These are phyloP conservation scores for Phytophthora quininea DNA, from an alignment of 352 stramenopile species.

Conservation along the genomic window DNA sequence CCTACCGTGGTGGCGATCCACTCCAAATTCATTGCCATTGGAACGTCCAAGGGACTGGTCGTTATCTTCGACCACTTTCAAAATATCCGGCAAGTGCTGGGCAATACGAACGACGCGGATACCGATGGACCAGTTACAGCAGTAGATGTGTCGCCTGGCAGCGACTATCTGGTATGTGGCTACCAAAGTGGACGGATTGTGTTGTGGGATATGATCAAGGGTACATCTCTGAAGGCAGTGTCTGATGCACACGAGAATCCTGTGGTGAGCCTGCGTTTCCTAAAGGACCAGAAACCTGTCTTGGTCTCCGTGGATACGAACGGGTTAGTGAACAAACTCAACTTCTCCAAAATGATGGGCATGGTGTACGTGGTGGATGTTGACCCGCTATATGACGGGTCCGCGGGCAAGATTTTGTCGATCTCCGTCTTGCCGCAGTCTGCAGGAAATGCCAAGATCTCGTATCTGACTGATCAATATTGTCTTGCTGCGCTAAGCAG, in stretches of 20 bases:
- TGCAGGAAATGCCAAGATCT: slow-evolving; percentile 85
- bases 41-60: slow-evolving; percentile 93
- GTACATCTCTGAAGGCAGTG: slow-evolving; percentile 90
- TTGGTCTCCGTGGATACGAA: slow-evolving; percentile 86
- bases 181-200: slow-evolving; percentile 94
- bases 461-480: slow-evolving; percentile 86
- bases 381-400: slow-evolving; percentile 95
- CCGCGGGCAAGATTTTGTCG: slow-evolving; percentile 87
- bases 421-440: slow-evolving; percentile 83
- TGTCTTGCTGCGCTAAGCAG: slow-evolving; percentile 82
- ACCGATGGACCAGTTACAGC: slow-evolving; percentile 84
- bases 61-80: slow-evolving; percentile 98
- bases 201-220: slow-evolving; percentile 97
- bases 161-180: slow-evolving; percentile 92
- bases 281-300: slow-evolving; percentile 88
- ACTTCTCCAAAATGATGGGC: slow-evolving; percentile 95
- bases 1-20: slow-evolving; percentile 95
- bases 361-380: slow-evolving; percentile 94
- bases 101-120: slow-evolving; percentile 80
- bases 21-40: slow-evolving; percentile 97
- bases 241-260: slow-evolving; percentile 91
- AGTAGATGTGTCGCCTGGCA: slow-evolving; percentile 87
- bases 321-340: slow-evolving; percentile 94
- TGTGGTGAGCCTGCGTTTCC: slow-evolving; percentile 84
- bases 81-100: slow-evolving; percentile 90